Evolutionary conservation across 306 rosid genomes (phyloP).

Genomic region (Ormosia emarginata): DNA sequence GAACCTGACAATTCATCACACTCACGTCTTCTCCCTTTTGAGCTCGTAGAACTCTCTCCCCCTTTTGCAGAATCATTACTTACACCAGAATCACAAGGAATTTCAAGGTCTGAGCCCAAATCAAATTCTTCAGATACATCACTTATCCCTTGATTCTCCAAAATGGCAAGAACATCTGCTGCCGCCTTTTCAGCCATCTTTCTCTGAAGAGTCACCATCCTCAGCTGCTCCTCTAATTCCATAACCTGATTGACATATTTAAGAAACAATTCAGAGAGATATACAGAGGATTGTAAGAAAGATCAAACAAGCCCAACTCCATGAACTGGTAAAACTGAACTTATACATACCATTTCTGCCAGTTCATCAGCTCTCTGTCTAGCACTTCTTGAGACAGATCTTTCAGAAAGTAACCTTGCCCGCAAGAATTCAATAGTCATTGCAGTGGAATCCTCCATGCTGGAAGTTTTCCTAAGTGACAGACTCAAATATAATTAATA

Average conservation of each 20-base stretch:
- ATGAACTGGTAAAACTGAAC: slow-evolving; percentile 6
- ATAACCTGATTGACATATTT: slow-evolving; percentile 48
- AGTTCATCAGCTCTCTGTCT: slow-evolving; percentile 86
- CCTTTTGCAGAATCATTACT: slow-evolving; percentile 40
- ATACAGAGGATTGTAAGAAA: background rate
- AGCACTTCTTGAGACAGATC: slow-evolving; percentile 84
- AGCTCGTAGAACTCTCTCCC: slow-evolving; percentile 32
- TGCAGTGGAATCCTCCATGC: slow-evolving; percentile 65
- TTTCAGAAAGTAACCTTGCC: slow-evolving; percentile 84
- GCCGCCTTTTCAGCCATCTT: slow-evolving; percentile 97
- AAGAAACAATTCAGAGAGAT: background rate
- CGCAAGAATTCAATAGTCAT: slow-evolving; percentile 87
- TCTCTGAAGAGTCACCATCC: slow-evolving; percentile 64
- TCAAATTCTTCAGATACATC: slow-evolving; percentile 69
- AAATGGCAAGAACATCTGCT: slow-evolving; percentile 81
- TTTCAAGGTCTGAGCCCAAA: slow-evolving; percentile 70
- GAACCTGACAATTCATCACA: slow-evolving; percentile 62
- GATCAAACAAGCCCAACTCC: slow-evolving; percentile 13
- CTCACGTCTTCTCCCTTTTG: slow-evolving; percentile 39
- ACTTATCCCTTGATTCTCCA: slow-evolving; percentile 73
- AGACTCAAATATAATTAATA: slow-evolving; percentile 25
- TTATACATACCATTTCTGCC: slow-evolving; percentile 54
- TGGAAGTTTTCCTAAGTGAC: slow-evolving; percentile 35
- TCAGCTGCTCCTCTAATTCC: slow-evolving; percentile 82
- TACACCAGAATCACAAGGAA: slow-evolving; percentile 51